Conservation (phyloP, 805 yeast genomes). For the Metschnikowia vanudenii region DNA sequence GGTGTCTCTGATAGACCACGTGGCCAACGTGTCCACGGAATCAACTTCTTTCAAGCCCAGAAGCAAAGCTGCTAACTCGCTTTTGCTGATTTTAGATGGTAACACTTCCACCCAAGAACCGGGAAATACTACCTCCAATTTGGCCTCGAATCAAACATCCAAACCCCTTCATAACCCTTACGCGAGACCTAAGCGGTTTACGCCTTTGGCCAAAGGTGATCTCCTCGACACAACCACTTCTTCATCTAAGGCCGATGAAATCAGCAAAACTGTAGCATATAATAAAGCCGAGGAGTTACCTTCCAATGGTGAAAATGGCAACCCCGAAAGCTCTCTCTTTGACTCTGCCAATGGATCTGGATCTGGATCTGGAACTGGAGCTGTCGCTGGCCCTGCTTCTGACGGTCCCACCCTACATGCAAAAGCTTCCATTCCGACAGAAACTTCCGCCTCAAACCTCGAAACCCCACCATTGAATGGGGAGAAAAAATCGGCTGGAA, state of each 20-base stretch:
- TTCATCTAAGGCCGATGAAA: slow-evolving; percentile 30
- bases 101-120: slow-evolving; percentile 5
- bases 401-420: too few relatives aligned
- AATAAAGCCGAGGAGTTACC: slow-evolving; percentile 31
- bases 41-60: slow-evolving; percentile 25
- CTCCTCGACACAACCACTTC: neutral
- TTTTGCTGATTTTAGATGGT: slow-evolving; percentile 44
- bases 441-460: neutral
- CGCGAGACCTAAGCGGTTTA: slow-evolving; percentile 12
- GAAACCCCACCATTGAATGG: neutral
- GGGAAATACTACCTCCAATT: neutral
- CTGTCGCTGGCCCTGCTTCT: too few relatives aligned
- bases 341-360: neutral
- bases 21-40: slow-evolving; percentile 6
- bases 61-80: slow-evolving; percentile 50
- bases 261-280: slow-evolving; percentile 35
- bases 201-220: slow-evolving; percentile 11
- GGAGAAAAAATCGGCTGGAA: neutral
- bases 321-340: neutral
- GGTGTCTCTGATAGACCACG: slow-evolving; percentile 1
- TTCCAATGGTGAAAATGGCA: neutral
- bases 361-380: too few relatives aligned
- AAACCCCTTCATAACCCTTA: slow-evolving; percentile 21
- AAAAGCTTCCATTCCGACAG: too few relatives aligned
- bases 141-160: neutral